Conservation (phyloP, 1,284 basidiomycete species). For the Rhodotorula sp. region DNA sequence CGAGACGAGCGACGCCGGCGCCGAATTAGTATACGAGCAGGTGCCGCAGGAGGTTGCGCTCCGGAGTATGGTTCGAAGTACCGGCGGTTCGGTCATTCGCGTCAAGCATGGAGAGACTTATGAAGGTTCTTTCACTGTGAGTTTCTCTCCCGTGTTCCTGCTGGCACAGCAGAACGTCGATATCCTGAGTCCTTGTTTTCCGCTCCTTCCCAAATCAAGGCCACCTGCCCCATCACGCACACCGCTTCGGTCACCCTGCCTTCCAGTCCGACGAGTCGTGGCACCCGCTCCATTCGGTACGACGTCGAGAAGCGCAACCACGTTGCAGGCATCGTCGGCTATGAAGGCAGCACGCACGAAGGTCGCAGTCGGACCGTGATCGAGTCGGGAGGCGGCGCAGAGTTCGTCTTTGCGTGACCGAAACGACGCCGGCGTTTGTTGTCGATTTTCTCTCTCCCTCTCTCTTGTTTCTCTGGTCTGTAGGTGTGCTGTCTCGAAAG, state of each 20-base stretch:
- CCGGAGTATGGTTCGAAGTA: neutral
- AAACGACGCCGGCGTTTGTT: no score
- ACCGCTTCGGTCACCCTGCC: neutral
- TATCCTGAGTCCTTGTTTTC: no score
- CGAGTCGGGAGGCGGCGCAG: slow-evolving; percentile 3
- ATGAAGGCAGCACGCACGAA: neutral
- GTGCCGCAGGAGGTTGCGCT: neutral
- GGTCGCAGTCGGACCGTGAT: neutral
- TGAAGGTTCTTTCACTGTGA: slow-evolving; percentile 11
- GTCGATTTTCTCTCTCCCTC: no score
- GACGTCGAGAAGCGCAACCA: slow-evolving; percentile 8
- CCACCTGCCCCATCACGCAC: neutral
- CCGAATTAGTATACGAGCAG: neutral
- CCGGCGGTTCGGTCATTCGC: neutral
- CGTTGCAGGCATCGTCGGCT: slow-evolving; percentile 4
- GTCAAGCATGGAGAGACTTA: slow-evolving; percentile 7
- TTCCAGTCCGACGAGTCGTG: neutral
- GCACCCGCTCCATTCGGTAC: neutral
- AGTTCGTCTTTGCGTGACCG: slow-evolving; percentile 1
- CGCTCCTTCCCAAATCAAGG: neutral
- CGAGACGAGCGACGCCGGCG: slow-evolving; percentile 8
- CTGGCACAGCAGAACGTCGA: no score
- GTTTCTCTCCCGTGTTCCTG: neutral
- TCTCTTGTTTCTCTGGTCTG: no score
- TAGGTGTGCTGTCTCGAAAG: no score